phyloP scores from a whole-genome alignment of 768 basidiomycete species.

The Antrodiella citrinella region DNA sequence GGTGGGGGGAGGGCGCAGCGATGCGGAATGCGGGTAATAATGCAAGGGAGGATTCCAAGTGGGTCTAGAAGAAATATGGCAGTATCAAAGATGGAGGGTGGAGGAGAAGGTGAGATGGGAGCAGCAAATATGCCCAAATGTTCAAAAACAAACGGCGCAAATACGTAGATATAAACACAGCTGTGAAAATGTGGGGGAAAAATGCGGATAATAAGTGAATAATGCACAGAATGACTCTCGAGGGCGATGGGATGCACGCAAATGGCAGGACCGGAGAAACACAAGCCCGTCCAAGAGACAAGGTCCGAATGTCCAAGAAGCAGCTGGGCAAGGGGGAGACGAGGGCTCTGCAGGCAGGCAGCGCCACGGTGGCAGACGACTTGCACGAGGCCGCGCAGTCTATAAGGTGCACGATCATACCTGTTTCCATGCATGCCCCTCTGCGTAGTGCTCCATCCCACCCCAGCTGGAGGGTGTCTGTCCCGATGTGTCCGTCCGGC shows the following conservation, averaged over 20 bases:
- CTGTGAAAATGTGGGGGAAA: not conserved
- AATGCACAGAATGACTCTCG: not conserved
- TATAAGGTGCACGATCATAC: conserved; percentile 4
- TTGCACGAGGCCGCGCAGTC: not conserved
- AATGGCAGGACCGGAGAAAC: not conserved
- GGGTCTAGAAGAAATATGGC: not conserved
- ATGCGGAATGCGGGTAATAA: not conserved
- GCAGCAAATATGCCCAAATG: not conserved
- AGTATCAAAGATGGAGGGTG: not conserved
- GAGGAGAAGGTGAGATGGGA: not conserved
- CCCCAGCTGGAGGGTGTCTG: conserved; percentile 43
- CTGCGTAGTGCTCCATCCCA: conserved; percentile 26
- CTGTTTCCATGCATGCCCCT: conserved; percentile 11
- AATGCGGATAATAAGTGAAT: not conserved
- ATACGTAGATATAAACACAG: not conserved
- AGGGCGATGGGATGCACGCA: not conserved
- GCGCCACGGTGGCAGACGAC: not conserved
- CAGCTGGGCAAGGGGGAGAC: not conserved
- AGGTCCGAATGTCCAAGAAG: not conserved
- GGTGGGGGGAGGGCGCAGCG: not conserved
- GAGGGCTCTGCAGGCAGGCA: not conserved
- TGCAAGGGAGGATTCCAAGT: not conserved
- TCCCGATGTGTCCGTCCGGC: conserved; percentile 45
- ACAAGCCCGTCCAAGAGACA: not conserved
- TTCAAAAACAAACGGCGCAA: too few species aligned